Conservation (phyloP, 176 grass and related monocot species). For the Carex scoparia region DNA sequence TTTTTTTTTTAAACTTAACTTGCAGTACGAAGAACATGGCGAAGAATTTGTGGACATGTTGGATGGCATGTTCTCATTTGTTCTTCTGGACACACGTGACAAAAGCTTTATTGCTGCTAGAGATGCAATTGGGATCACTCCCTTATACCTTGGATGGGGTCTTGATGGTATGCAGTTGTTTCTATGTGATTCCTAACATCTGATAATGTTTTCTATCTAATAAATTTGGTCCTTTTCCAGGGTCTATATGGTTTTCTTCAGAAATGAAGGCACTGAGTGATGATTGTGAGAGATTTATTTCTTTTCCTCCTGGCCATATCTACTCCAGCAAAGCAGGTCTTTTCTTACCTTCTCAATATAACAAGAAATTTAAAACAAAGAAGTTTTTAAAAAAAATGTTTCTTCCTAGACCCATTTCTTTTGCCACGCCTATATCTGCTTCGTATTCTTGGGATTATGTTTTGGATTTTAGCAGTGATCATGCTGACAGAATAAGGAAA, state of each 20-base stretch:
- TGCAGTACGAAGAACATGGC: conserved; percentile 94
- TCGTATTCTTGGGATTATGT: background rate
- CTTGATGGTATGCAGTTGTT: conserved; percentile 64
- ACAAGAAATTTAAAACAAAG: background rate
- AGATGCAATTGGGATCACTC: conserved; percentile 95
- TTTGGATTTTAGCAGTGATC: background rate
- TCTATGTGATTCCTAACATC: background rate
- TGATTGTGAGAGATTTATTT: conserved; percentile 91
- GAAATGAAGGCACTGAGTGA: conserved; percentile 99
- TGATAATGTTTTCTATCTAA: background rate
- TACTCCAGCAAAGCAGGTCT: conserved; percentile 96
- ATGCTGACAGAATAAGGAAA: background rate
- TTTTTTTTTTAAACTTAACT: conserved; percentile 21
- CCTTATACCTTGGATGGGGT: conserved; percentile 97
- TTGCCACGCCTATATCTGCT: background rate
- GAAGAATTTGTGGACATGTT: conserved; percentile 95
- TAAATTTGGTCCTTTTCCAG: conserved; percentile 36
- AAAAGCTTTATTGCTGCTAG: conserved; percentile 96
- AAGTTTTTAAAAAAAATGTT: background rate
- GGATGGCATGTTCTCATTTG: conserved; percentile 97
- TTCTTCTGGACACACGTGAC: conserved; percentile 91
- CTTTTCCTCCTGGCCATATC: conserved; percentile 90
- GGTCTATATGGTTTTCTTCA: conserved; percentile 96
- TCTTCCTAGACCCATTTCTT: background rate
- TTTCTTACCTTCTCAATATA: conserved; percentile 19